A percentile compares a stretch with the other conserved stretches of the same genome.
Evolutionary conservation across 2,329 filamentous ascomycete genomes (phyloP).

Genomic region (Microdochium trichocladiopsis): DNA sequence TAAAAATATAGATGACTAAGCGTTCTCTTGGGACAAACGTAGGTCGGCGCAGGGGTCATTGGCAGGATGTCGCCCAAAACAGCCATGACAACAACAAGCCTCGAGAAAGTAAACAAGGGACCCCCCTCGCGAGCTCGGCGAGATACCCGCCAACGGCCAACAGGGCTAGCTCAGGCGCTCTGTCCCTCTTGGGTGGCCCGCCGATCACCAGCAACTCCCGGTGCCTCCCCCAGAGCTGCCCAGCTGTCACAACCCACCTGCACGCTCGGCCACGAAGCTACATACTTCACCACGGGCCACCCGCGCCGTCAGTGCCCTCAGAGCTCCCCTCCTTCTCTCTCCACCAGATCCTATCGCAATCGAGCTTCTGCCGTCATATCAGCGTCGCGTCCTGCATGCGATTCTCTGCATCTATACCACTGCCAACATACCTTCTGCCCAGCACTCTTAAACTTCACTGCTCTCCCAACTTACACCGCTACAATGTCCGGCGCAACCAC

Average conservation of each 20-base stretch:
- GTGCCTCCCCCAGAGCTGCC: not conserved
- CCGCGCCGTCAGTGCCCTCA: not conserved
- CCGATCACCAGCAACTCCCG: not conserved
- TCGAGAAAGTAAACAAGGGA: not conserved
- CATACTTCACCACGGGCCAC: not conserved
- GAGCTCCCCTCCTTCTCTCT: not conserved
- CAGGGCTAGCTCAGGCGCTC: not conserved
- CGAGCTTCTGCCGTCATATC: not conserved
- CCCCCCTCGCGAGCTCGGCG: too few species aligned
- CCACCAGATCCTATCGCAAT: not conserved
- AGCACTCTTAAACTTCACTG: not conserved
- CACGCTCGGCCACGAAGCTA: not conserved
- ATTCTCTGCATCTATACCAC: not conserved
- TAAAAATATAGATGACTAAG: too few species aligned
- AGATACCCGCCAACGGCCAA: too few species aligned
- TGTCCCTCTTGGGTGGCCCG: not conserved
- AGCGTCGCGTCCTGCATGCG: not conserved
- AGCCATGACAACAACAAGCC: not conserved
- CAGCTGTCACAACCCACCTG: not conserved
- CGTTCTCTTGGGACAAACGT: too few species aligned
- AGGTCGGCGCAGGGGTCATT: too few species aligned
- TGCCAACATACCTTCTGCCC: not conserved
- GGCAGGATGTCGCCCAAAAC: not conserved
- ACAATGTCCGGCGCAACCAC: slow-evolving; percentile 60
- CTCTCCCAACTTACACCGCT: slow-evolving; percentile 1